Evolutionary conservation across 768 basidiomycete genomes (phyloP).

Genomic region (Lactarius hengduanensis): DNA sequence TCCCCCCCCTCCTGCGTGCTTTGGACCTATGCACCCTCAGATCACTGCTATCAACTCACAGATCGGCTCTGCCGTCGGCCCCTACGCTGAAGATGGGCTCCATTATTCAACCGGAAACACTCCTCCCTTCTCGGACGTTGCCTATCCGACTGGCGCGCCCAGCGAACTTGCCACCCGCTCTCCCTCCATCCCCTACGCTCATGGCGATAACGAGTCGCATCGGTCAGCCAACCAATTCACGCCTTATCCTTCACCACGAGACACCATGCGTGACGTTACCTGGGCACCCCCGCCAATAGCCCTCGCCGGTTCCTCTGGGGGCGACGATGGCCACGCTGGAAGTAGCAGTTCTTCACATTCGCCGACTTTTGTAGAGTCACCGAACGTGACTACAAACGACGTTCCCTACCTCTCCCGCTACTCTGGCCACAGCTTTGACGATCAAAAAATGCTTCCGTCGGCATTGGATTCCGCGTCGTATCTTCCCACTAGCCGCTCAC

Average conservation of each 20-base stretch:
- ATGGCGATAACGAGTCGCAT: slow-evolving; percentile 39
- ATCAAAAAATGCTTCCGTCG: slow-evolving; percentile 54
- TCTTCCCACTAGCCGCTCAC: slow-evolving; percentile 65
- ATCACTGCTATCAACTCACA: slow-evolving; percentile 33
- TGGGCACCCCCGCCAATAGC: slow-evolving; percentile 31
- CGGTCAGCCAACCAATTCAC: slow-evolving; percentile 53
- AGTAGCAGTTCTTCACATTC: slow-evolving; percentile 51
- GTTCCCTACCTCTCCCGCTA: slow-evolving; percentile 48
- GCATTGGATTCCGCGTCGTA: slow-evolving; percentile 54
- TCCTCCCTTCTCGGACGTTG: slow-evolving; percentile 41
- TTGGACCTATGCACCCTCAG: slow-evolving; percentile 31
- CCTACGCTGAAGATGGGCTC: slow-evolving; percentile 46
- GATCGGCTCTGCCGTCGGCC: slow-evolving; percentile 33
- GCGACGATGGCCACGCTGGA: slow-evolving; percentile 42
- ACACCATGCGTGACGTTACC: slow-evolving; percentile 34
- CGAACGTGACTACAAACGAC: slow-evolving; percentile 53
- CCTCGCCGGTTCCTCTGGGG: slow-evolving; percentile 40
- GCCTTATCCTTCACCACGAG: slow-evolving; percentile 38
- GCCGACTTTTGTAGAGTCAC: slow-evolving; percentile 51
- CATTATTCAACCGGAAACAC: slow-evolving; percentile 51
- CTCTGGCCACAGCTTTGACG: slow-evolving; percentile 43
- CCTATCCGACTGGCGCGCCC: slow-evolving; percentile 44
- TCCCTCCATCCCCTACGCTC: slow-evolving; percentile 44
- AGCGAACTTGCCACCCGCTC: slow-evolving; percentile 48
- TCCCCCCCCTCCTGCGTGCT: slow-evolving; percentile 28